These are phyloP conservation scores for Candida nonsorbophila DNA, from an alignment of 805 yeast genomes.

Conservation along the genomic window DNA sequence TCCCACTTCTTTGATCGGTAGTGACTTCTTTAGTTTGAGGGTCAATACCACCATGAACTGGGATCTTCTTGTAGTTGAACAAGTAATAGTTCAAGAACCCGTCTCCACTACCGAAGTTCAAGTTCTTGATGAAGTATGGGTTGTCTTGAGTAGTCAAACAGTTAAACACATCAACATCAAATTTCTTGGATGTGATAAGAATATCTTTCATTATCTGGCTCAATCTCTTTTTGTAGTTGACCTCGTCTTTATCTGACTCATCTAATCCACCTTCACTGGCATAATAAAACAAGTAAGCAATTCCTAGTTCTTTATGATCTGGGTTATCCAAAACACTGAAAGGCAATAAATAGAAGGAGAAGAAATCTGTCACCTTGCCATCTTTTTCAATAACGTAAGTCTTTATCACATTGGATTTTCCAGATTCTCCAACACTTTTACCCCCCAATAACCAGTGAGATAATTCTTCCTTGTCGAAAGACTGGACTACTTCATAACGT, in stretches of 20 bases:
- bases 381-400: conserved; percentile 70
- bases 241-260: conserved; percentile 20
- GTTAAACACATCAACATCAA: conserved; percentile 84
- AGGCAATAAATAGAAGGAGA: conserved; percentile 85
- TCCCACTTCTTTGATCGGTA: conserved; percentile 60
- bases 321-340: conserved; percentile 72
- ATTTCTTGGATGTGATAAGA: conserved; percentile 62
- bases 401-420: conserved; percentile 49
- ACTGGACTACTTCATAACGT: conserved; percentile 69
- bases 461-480: conserved; percentile 63
- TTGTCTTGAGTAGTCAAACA: conserved; percentile 91
- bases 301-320: conserved; percentile 61
- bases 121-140: conserved; percentile 69
- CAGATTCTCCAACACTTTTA: conserved; percentile 10
- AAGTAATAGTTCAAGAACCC: conserved; percentile 87
- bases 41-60: conserved; percentile 76
- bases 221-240: conserved; percentile 53
- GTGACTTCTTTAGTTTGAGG: conserved; percentile 48
- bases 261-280: conserved; percentile 60
- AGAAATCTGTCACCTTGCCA: conserved; percentile 77
- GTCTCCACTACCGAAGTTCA: conserved; percentile 91
- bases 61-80: conserved; percentile 83
- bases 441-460: conserved; percentile 77
- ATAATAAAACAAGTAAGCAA: conserved; percentile 87
- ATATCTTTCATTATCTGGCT: conserved; percentile 64